phyloP scores from a whole-genome alignment of 2,329 filamentous ascomycete species.

The Nothomitra cinnamomea region DNA sequence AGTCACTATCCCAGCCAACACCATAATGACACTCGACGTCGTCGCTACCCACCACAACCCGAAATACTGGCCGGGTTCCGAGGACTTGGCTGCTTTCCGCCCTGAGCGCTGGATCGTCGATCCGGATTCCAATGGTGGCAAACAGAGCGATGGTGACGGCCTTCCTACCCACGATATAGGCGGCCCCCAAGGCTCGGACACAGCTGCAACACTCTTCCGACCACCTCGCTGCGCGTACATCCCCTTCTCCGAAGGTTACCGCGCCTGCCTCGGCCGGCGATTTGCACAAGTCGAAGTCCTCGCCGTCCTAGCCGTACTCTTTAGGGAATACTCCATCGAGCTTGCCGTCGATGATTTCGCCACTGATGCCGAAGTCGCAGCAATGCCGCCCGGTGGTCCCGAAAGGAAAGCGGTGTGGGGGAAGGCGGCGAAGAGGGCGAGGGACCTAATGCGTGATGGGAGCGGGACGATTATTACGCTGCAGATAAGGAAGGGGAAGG shows the following conservation, averaged over 20 bases:
- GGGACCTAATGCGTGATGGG: slow-evolving; percentile 33
- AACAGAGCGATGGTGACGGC: neutral
- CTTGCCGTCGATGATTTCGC: slow-evolving; percentile 47
- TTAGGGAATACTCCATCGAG: slow-evolving; percentile 47
- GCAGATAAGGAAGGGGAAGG: slow-evolving; percentile 44
- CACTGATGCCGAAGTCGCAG: slow-evolving; percentile 34
- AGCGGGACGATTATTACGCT: slow-evolving; percentile 51
- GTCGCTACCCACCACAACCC: slow-evolving; percentile 49
- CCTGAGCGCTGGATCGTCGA: slow-evolving; percentile 51
- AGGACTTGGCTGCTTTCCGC: slow-evolving; percentile 42
- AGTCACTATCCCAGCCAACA: slow-evolving; percentile 38
- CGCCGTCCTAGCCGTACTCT: slow-evolving; percentile 33
- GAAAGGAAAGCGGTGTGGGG: slow-evolving; percentile 38
- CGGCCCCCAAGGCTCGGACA: slow-evolving; percentile 30
- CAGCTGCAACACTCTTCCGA: slow-evolving; percentile 42
- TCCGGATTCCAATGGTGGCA: neutral
- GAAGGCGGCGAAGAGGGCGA: slow-evolving; percentile 39
- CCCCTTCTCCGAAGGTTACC: slow-evolving; percentile 37
- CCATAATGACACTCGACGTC: slow-evolving; percentile 38
- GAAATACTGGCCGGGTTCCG: slow-evolving; percentile 48
- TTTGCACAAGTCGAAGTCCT: slow-evolving; percentile 41
- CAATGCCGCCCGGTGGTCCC: slow-evolving; percentile 25
- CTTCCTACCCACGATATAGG: slow-evolving; percentile 12
- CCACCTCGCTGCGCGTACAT: slow-evolving; percentile 35
- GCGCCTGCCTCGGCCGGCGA: slow-evolving; percentile 36